phyloP scores from a whole-genome alignment of 148 eudicot species.

The Cornus controversa region DNA sequence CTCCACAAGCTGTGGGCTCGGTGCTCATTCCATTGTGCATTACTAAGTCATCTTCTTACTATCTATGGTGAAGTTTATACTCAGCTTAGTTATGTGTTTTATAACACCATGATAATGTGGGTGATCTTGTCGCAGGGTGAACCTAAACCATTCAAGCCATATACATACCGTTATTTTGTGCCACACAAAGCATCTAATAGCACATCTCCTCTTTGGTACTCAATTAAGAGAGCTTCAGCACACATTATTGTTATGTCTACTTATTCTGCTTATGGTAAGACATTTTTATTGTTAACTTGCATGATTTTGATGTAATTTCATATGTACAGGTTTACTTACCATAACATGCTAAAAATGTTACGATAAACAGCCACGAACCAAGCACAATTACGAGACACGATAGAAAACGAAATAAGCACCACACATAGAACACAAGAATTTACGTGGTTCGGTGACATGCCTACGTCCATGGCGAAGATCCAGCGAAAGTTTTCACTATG shows the following conservation, averaged over 20 bases:
- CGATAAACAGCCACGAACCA: no score
- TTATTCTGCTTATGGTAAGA: slow-evolving; percentile 81
- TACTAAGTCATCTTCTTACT: neutral
- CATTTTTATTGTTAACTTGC: neutral
- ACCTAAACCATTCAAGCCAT: slow-evolving; percentile 78
- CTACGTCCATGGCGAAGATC: no score
- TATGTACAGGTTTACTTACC: neutral
- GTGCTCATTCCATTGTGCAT: neutral
- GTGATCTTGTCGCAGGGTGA: slow-evolving; percentile 59
- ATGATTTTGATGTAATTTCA: neutral
- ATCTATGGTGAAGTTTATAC: neutral
- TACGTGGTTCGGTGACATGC: no score
- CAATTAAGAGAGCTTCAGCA: slow-evolving; percentile 85
- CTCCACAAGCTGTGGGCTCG: neutral
- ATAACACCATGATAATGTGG: neutral
- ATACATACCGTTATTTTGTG: slow-evolving; percentile 49
- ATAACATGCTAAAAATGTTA: neutral
- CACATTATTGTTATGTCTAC: slow-evolving; percentile 80
- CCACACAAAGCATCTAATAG: slow-evolving; percentile 67
- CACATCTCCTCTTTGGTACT: slow-evolving; percentile 86
- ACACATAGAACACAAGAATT: no score
- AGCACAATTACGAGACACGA: no score
- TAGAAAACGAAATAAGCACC: no score
- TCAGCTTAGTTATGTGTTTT: neutral
- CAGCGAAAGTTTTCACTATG: no score